These are phyloP conservation scores for Excoecaria agallocha DNA, from an alignment of 345 rosid genomes.

Conservation along the genomic window DNA sequence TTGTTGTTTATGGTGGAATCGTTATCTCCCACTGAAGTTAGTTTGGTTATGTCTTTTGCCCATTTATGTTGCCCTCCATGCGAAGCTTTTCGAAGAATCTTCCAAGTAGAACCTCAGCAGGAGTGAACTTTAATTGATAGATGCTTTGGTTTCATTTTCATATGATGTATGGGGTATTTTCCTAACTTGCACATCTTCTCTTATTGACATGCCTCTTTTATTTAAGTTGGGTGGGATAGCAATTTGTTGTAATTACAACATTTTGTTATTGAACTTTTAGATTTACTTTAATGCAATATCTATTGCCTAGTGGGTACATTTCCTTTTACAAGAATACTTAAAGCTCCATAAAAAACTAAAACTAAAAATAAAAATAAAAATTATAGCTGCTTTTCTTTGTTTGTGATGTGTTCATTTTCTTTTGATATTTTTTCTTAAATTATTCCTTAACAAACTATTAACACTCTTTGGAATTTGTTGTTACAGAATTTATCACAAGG, in stretches of 20 bases:
- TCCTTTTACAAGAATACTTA: neutral
- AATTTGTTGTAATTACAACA: neutral
- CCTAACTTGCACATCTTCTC: neutral
- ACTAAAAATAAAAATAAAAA: neutral
- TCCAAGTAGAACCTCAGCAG: neutral
- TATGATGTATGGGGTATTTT: neutral
- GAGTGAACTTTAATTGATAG: neutral
- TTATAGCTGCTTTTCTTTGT: neutral
- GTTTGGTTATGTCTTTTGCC: neutral
- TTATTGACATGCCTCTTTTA: neutral
- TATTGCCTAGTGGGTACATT: neutral
- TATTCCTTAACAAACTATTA: neutral
- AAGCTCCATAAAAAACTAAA: neutral
- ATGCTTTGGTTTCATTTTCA: neutral
- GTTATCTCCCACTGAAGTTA: neutral
- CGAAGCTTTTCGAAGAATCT: neutral
- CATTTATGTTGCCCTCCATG: neutral
- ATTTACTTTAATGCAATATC: neutral
- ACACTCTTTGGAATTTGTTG: conserved; percentile 8
- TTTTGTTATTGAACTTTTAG: neutral
- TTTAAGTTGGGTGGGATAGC: neutral
- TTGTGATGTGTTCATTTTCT: neutral
- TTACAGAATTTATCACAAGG: conserved; percentile 62
- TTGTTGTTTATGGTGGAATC: neutral
- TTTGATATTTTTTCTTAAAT: neutral